Conservation (phyloP, 805 yeast species). For the Wickerhamiella allomyrinae region DNA sequence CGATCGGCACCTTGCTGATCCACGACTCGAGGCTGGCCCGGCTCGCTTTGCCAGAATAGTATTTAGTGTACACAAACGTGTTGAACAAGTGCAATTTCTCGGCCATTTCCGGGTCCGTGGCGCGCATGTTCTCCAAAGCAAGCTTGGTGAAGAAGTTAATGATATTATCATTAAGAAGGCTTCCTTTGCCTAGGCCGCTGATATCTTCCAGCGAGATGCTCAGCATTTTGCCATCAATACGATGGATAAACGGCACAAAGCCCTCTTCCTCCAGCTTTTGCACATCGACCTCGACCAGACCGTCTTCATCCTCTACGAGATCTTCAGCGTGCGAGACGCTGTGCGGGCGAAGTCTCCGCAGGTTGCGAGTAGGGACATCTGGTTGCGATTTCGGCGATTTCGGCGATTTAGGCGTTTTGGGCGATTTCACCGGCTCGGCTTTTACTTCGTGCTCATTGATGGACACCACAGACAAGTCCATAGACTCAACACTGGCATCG, state of each 20-base stretch:
- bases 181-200: conserved; percentile 59
- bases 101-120: conserved; percentile 21
- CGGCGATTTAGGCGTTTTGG: no score
- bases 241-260: neutral
- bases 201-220: conserved; percentile 38
- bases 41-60: conserved; percentile 25
- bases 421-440: no score
- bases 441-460: no score
- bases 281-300: no score
- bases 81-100: conserved; percentile 47
- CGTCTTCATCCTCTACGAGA: no score
- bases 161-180: conserved; percentile 81
- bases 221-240: neutral
- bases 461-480: no score
- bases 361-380: no score
- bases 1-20: conserved; percentile 56
- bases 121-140: conserved; percentile 21
- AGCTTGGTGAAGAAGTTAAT: conserved; percentile 63
- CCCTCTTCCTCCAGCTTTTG: no score
- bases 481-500: no score
- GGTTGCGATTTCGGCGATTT: no score
- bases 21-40: conserved; percentile 39
- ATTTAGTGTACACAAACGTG: conserved; percentile 66
- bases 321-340: no score
- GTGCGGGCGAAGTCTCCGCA: no score